Percentiles rank a stretch among this genome's conserved stretches.
These are phyloP conservation scores for Mycena filopes DNA, from an alignment of 768 basidiomycete species.

Conservation along the genomic window DNA sequence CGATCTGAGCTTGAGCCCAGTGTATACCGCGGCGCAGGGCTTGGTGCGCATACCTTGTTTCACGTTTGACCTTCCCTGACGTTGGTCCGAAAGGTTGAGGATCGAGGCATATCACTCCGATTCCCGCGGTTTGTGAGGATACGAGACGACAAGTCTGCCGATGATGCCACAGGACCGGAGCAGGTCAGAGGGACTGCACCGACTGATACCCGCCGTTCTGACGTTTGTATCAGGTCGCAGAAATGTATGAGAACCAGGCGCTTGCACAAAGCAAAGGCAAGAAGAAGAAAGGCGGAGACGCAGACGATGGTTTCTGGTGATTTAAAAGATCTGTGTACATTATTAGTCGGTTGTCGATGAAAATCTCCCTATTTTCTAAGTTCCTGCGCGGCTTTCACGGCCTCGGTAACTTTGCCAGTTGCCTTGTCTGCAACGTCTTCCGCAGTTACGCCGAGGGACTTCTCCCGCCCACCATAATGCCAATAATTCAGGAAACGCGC, in stretches of 20 bases:
- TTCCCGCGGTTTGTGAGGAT: constrained; percentile 95
- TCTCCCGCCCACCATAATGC: constrained; percentile 89
- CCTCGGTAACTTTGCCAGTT: constrained; percentile 59
- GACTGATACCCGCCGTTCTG: constrained; percentile 6
- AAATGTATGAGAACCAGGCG: constrained; percentile 93
- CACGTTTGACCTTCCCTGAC: constrained; percentile 19
- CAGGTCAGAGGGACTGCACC: constrained; percentile 64
- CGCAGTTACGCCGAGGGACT: constrained; percentile 57
- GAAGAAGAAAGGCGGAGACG: constrained; percentile 76
- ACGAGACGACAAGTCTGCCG: constrained; percentile 92
- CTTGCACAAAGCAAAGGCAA: constrained; percentile 79
- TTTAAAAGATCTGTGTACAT: constrained; percentile 36
- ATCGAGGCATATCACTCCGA: constrained; percentile 92
- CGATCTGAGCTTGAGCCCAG: constrained; percentile 94
- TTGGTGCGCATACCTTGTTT: constrained; percentile 60
- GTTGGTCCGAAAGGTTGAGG: constrained; percentile 67
- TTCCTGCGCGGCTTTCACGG: constrained; percentile 53
- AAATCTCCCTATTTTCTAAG: constrained; percentile 33
- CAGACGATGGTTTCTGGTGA: constrained; percentile 86
- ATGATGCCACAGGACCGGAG: constrained; percentile 93
- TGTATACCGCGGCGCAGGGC: constrained; percentile 95
- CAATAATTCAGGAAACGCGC: constrained; percentile 91
- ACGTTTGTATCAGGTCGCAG: constrained; percentile 70
- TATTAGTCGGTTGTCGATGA: constrained; percentile 33
- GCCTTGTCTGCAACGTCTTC: constrained; percentile 42